A percentile compares a stretch with the other conserved stretches of the same genome.
Evolutionary conservation across 106 monocot species (phyloP).

Genomic region (Dioscorea alata): DNA sequence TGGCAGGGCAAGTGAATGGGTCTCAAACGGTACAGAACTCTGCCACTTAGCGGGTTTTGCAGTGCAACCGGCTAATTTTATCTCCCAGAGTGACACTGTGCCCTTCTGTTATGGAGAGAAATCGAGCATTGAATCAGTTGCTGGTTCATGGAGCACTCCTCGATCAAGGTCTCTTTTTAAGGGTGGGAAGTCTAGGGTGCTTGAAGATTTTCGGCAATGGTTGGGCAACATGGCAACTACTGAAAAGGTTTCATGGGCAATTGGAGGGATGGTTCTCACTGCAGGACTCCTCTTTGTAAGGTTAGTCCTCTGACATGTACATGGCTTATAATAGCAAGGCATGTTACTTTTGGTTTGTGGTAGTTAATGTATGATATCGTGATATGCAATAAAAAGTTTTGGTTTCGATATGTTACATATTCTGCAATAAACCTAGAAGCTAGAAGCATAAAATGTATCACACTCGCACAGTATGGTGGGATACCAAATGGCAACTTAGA

Average conservation of each 20-base stretch:
- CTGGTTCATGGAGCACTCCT: conserved; percentile 61
- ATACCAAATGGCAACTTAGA: no score
- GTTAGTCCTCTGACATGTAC: conserved; percentile 23
- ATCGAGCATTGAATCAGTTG: conserved; percentile 56
- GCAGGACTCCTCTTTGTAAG: conserved; percentile 71
- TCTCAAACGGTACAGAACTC: conserved; percentile 92
- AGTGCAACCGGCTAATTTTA: conserved; percentile 30
- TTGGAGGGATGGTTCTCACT: conserved; percentile 87
- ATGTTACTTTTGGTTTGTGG: no score
- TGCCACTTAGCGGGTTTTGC: conserved; percentile 79
- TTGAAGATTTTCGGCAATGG: conserved; percentile 59
- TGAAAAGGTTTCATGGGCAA: conserved; percentile 75
- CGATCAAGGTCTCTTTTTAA: conserved; percentile 11
- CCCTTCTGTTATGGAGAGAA: conserved; percentile 83
- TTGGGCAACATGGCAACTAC: conserved; percentile 24
- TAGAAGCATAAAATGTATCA: no score
- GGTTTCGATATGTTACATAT: no score
- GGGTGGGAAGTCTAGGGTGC: conserved; percentile 6
- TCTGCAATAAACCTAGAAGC: no score
- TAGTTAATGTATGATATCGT: no score
- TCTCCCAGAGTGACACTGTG: conserved; percentile 23
- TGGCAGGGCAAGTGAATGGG: conserved; percentile 80
- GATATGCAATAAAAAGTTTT: no score
- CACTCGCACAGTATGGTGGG: no score
- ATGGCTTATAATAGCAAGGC: no score